Evolutionary conservation across 305 asterid genomes (phyloP).

Genomic region (Galium porrigens): DNA sequence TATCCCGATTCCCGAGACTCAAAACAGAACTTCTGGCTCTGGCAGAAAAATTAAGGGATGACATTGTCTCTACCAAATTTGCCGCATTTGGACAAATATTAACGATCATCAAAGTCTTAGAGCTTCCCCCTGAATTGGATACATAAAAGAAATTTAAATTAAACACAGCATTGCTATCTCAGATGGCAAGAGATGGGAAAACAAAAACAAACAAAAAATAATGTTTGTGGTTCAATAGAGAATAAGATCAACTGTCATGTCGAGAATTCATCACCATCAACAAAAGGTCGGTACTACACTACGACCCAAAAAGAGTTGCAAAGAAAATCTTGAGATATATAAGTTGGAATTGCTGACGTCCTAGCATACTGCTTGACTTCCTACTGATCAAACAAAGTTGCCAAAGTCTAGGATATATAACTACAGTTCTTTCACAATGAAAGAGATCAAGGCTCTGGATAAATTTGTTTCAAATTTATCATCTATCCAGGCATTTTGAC

Average conservation of each 20-base stretch:
- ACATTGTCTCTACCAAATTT: constrained; percentile 63
- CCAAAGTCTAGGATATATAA: background rate
- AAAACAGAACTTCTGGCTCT: constrained; percentile 75
- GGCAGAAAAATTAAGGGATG: constrained; percentile 83
- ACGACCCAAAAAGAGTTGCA: background rate
- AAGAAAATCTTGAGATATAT: background rate
- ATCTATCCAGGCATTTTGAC: background rate
- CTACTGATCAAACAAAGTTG: background rate
- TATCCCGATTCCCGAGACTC: constrained; percentile 95
- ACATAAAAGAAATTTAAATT: constrained; percentile 14
- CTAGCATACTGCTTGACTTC: background rate
- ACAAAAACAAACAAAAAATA: background rate
- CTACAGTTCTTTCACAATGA: background rate
- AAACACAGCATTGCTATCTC: constrained; percentile 3
- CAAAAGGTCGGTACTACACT: background rate
- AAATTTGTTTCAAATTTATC: background rate
- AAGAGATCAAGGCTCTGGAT: background rate
- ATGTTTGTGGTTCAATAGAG: background rate
- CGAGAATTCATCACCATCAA: background rate
- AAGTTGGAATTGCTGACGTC: background rate
- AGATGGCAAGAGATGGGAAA: constrained; percentile 12
- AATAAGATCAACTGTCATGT: background rate
- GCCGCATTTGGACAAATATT: constrained; percentile 59
- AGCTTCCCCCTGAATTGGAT: constrained; percentile 65
- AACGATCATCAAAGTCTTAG: constrained; percentile 80